Base-by-base conservation (phyloP, 805 yeast genomes). In the Saccharomycopsis sp. region DNA sequence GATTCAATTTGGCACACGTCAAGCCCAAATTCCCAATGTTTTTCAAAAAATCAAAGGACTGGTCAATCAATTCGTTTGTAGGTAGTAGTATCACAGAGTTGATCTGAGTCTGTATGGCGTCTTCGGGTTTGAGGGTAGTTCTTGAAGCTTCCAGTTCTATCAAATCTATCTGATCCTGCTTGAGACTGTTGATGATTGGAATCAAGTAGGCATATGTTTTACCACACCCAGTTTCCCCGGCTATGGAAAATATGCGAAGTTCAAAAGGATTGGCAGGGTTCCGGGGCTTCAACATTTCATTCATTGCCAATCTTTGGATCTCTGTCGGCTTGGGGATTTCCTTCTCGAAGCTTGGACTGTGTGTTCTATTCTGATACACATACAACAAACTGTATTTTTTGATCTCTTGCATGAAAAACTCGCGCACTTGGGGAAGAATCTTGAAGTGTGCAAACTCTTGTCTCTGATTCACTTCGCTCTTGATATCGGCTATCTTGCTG, bases 151-250 rank as follows among this genome's bases (percentile, higher is more conserved):
- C 15, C 5, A 5, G 20, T 29, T 35, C 35, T 9, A n/a, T 33
- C 5, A n/a, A n/a, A n/a, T 27, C 31, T 2, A 58, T 44, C 42
- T 79, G 77, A 38, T 71, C 75, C 43, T 78, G 77, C 45, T 75
- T 72, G 48, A 88, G 59, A 48, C 73, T 75, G 36, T 85, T 80
- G 29, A 88, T 48, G 26, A 89, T 48, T 0, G 95, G 88, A 0
- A 82, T 75, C 46, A 92, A 55, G 54, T 88, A 89, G 0, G 96
- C 87, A 77, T 95, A 77, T 0, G 98, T 89, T 56, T 89, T 89
- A 6, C 98, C 98, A 0, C 95, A 81, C 0, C 98, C 98, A 0
- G 98, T 89, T 57, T 92, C 97, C 2, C 96, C 95, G 0, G 97
- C 96, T 41, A 89, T 59, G 2, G 92, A 75, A 64, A 75, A 85